Evolutionary conservation across 2,329 filamentous ascomycete species (phyloP).

Genomic region (Pyrenophora seminiperda): DNA sequence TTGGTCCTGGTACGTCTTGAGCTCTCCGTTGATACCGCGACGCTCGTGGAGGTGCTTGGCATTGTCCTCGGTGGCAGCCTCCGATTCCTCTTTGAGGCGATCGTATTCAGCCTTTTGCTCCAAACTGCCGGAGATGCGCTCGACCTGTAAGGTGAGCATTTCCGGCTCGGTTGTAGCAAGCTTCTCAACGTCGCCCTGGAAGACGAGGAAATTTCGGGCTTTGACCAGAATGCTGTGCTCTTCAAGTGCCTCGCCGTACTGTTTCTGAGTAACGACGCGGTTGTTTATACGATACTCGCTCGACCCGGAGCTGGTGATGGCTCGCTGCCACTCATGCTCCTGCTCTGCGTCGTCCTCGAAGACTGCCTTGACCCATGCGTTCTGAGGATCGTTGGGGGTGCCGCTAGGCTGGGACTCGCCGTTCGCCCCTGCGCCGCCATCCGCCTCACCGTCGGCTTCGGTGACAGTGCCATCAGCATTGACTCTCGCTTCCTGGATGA

Average conservation of each 20-base stretch:
- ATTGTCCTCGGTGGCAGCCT: conserved; percentile 86
- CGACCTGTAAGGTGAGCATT: conserved; percentile 89
- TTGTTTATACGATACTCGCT: conserved; percentile 99
- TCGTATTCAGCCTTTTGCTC: conserved; percentile 97
- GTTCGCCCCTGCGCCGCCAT: conserved; percentile 52
- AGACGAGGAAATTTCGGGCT: conserved; percentile 95
- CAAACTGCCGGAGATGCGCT: conserved; percentile 95
- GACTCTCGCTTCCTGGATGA: conserved; percentile 89
- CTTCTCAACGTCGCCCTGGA: conserved; percentile 96
- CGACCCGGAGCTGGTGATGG: conserved; percentile 83
- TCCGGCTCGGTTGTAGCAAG: conserved; percentile 95
- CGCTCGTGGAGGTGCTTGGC: conserved; percentile 86
- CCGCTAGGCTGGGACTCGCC: conserved; percentile 64
- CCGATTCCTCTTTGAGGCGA: conserved; percentile 80
- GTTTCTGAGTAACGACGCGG: conserved; percentile 80
- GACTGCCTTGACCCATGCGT: conserved; percentile 98
- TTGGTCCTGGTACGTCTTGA: conserved; percentile 96
- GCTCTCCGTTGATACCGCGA: conserved; percentile 94
- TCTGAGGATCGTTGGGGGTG: conserved; percentile 79
- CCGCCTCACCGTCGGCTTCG: conserved; percentile 46
- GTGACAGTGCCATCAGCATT: conserved; percentile 85
- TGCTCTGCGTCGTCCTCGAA: conserved; percentile 97
- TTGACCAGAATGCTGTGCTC: conserved; percentile 97
- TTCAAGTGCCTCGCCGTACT: conserved; percentile 93
- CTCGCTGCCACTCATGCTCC: conserved; percentile 93